Evolutionary conservation across 1,284 basidiomycete species (phyloP), one percentile per base, ranked within the genome.

Genomic region (Trichosporon sp.): DNA sequence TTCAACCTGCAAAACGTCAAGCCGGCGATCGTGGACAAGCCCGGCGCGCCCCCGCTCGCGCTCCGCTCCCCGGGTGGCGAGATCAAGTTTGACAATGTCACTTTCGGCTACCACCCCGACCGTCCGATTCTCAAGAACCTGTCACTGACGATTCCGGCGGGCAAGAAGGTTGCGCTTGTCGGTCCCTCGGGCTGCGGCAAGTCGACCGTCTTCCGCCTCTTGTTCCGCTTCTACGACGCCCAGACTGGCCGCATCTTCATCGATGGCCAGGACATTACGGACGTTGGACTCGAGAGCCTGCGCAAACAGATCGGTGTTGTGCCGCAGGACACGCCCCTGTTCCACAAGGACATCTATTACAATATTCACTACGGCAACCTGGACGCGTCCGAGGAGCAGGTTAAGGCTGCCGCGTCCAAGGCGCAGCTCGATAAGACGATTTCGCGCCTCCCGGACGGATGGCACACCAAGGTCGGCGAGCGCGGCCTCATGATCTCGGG

Each of bases 111-210:
- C 83, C 92, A 96, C 80, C 90, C 91, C 6, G 89, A 91, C 66
- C 91, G 96, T 1, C 93, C 92, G 1, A 98, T 99, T 80, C 96
- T 99, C 87, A 87, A 88, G 65, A 86, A 94, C 78, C 86, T 97
- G 8, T 91, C 90, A n/a, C 97, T 99, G 85, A 91, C 90, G 16
- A 91, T 98, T 65, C 96, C 96, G 0, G 95, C 94, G 0, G 96
- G 97, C 1, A 92, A 93, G 84, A 98, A 98, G 80, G 92, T 96
- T 0, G 96, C 96, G 6, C 91, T 99, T 68, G 96, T 99, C 43
- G 96, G 96, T 0, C 95, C 96, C 0, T 96, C 93, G 0, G 97
- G 96, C 8, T 97, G 94, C 78, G 97, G 96, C n/a, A 99, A 99
- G 85, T 96, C 93, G 19, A 99, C 96, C 2, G 90, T 99, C 68